phyloP scores from a whole-genome alignment of 345 rosid species.

The Populus deltoides region DNA sequence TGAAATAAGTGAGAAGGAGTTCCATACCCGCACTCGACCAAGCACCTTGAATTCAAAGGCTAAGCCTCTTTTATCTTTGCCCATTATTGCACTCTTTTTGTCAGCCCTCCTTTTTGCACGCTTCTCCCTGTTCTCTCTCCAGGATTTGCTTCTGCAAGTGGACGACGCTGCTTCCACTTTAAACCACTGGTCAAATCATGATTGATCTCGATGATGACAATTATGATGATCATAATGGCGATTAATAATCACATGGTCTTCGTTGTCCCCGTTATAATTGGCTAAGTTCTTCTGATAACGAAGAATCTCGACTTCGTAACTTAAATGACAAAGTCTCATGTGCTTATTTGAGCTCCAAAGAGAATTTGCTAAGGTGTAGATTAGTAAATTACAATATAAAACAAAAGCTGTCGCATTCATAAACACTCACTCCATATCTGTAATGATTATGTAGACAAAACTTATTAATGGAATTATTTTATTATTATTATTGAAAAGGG shows the following conservation, averaged over 20 bases:
- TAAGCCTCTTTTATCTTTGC: background rate
- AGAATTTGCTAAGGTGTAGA: too few species aligned
- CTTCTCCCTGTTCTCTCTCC: background rate
- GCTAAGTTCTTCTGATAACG: background rate
- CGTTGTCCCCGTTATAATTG: background rate
- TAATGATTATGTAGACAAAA: too few species aligned
- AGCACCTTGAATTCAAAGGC: background rate
- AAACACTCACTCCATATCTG: too few species aligned
- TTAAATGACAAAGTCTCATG: background rate
- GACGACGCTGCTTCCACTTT: background rate
- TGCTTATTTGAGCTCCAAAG: background rate
- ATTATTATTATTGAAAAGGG: too few species aligned
- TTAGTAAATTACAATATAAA: too few species aligned
- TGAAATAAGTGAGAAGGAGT: background rate
- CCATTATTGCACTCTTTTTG: background rate
- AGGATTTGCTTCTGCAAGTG: background rate
- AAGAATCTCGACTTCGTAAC: background rate
- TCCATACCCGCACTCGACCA: background rate
- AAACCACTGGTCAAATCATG: background rate
- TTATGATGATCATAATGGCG: background rate
- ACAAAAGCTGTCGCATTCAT: too few species aligned
- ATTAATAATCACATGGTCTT: background rate
- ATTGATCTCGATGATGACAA: background rate
- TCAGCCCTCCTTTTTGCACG: background rate
- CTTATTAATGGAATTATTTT: too few species aligned